Evolutionary conservation across 805 yeast species (phyloP), one percentile per base, ranked within the genome.

Genomic region (Clavispora vitiphila): DNA sequence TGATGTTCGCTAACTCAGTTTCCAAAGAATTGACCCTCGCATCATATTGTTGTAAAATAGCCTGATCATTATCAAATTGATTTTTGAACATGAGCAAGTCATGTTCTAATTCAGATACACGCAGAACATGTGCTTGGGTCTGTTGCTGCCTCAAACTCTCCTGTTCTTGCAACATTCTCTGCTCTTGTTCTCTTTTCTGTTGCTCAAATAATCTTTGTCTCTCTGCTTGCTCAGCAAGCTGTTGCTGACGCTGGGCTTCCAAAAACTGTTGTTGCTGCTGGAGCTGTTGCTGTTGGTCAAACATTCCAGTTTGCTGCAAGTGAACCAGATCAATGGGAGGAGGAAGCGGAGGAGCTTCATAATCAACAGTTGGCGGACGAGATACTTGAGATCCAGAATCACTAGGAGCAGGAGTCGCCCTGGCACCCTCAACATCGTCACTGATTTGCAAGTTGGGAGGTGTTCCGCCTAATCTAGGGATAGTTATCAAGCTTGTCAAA

Each of bases 61-160:
- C 71, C 60, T 87, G 96, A 58, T 87, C 95, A 51, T 81, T 85
- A 50, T 89, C 95, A 55, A 84, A 86, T 55, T 88, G 96, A 27
- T 83, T 86, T 50, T 81, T 77, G 49, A 88, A 69, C 48, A 81
- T 77, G 29, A 86, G 67, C 37, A 90, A 62, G 58, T 89, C 96
- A 51, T 87, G 83, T 59, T 89, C 96, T 41, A 86, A 69, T 49
- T 86, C 90, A 0, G 90, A 80, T 24, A 81, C 86, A 47, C 86
- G 74, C 22, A 89, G 88, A 56, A 84, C 86, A 8, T 83, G 81
- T 52, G 85, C 90, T 41, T 77, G 76, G 40, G 84, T 85, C 46
- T 78, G 66, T 59, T 86, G 93, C 38, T 78, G 80, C 42, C 80
- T 77, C 46, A 79, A 55, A 37, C 79, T 67, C 43, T 83, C 87